Percentiles rank a stretch among this genome's conserved stretches.
Evolutionary conservation across 768 basidiomycete genomes (phyloP).

Genomic region (Mycena indigotica): DNA sequence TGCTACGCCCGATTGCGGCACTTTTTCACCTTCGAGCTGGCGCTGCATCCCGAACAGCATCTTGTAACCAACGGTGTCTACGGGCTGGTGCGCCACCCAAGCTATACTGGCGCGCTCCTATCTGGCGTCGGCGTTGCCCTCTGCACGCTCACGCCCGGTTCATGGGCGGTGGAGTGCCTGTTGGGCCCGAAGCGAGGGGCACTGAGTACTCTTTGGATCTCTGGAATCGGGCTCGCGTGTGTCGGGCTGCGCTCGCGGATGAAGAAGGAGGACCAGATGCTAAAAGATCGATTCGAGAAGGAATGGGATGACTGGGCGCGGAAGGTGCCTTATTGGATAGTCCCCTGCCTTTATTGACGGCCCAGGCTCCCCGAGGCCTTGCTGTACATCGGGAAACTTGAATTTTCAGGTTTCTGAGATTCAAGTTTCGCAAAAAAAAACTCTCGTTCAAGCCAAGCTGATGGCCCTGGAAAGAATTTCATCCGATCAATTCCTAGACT

Average conservation of each 20-base stretch:
- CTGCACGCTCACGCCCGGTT: constrained; percentile 13
- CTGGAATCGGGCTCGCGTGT: not conserved
- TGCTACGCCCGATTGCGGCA: constrained; percentile 35
- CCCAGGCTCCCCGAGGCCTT: too few species aligned
- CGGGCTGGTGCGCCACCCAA: constrained; percentile 33
- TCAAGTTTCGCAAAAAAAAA: too few species aligned
- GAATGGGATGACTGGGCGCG: constrained; percentile 20
- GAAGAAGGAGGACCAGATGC: constrained; percentile 17
- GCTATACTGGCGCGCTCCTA: constrained; percentile 28
- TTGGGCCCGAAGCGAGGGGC: not conserved
- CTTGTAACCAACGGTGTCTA: constrained; percentile 32
- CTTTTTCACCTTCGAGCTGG: constrained; percentile 41
- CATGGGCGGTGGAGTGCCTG: constrained; percentile 19
- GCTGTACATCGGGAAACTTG: too few species aligned
- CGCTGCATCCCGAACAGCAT: constrained; percentile 33
- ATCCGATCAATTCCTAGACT: too few species aligned
- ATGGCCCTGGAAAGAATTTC: too few species aligned
- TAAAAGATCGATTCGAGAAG: constrained; percentile 8
- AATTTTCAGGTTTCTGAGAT: too few species aligned
- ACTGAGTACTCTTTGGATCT: constrained; percentile 1
- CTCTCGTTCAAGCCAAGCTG: too few species aligned
- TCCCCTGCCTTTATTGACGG: constrained; percentile 13
- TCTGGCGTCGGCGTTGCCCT: constrained; percentile 24
- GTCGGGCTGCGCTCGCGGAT: constrained; percentile 2
- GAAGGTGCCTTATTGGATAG: constrained; percentile 8